Evolutionary conservation across 495 filamentous ascomycete species (phyloP).

Genomic region (Mytilinidion resinicola): DNA sequence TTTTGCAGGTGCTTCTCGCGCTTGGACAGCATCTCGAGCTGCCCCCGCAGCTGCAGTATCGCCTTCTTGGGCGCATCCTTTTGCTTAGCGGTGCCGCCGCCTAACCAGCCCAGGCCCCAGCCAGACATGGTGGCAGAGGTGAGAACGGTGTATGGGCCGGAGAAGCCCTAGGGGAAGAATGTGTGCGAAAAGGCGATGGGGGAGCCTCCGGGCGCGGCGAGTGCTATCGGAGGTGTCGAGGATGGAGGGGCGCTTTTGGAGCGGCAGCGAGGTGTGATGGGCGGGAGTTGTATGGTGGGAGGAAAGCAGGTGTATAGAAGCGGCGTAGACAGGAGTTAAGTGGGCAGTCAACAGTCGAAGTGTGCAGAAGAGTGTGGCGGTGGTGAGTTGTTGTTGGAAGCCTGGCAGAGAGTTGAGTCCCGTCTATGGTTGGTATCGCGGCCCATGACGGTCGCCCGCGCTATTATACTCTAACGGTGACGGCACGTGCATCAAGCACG

Average conservation of each 20-base stretch:
- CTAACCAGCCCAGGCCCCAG: slow-evolving; percentile 36
- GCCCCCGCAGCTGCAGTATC: slow-evolving; percentile 77
- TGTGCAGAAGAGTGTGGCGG: no score
- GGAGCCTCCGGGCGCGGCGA: slow-evolving; percentile 1
- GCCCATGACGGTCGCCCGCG: no score
- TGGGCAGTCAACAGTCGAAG: no score
- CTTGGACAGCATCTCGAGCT: slow-evolving; percentile 97
- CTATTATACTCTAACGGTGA: no score
- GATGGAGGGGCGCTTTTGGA: slow-evolving; percentile 1
- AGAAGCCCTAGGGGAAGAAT: background rate
- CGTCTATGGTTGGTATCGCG: no score
- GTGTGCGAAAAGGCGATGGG: background rate
- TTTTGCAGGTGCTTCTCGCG: slow-evolving; percentile 82
- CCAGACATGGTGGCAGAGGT: slow-evolving; percentile 28
- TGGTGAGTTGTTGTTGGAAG: no score
- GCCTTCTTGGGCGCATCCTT: slow-evolving; percentile 96
- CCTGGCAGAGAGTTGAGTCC: no score
- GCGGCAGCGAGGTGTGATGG: background rate
- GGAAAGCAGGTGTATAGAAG: background rate
- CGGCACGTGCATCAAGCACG: no score
- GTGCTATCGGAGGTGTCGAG: background rate
- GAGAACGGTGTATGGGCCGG: background rate
- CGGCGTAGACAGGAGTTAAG: background rate
- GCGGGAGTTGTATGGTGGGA: background rate
- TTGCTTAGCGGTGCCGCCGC: slow-evolving; percentile 60